A percentile compares a stretch with the other conserved stretches of the same genome.
phyloP scores from a whole-genome alignment of 495 filamentous ascomycete genomes.

The Penicillium paradoxum region DNA sequence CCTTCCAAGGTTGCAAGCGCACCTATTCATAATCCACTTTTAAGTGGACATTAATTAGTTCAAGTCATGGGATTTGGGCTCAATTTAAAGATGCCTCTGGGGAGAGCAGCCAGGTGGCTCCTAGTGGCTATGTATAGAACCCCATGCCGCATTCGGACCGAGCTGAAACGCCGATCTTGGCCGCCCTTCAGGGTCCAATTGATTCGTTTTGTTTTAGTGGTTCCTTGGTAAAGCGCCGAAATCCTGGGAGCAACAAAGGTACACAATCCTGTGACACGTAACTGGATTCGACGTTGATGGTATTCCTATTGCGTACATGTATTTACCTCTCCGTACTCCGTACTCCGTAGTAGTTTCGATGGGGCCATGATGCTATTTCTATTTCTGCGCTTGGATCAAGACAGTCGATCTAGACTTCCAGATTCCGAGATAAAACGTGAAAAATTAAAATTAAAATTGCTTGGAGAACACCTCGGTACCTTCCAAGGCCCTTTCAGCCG shows the following conservation, averaged over 20 bases:
- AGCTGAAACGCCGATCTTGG: conserved; percentile 8
- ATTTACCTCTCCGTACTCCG: no score
- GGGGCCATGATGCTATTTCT: neutral
- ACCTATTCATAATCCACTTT: no score
- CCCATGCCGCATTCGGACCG: conserved; percentile 3
- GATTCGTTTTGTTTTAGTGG: neutral
- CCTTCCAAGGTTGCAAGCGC: no score
- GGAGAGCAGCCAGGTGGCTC: neutral
- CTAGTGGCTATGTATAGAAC: conserved; percentile 6
- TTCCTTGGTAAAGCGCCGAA: neutral
- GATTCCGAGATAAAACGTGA: neutral
- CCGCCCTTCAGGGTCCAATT: conserved; percentile 7
- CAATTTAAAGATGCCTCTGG: neutral
- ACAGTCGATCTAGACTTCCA: neutral
- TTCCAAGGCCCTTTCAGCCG: neutral
- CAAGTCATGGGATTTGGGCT: neutral
- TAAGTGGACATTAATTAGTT: no score
- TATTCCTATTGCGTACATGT: neutral
- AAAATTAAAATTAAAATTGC: neutral
- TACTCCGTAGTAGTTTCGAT: no score
- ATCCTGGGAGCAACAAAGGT: neutral
- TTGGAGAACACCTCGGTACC: neutral
- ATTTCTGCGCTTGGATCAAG: conserved; percentile 2
- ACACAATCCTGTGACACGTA: neutral
- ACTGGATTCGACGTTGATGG: neutral